phyloP scores from a whole-genome alignment of 441 rosid species.

The Adansonia grandidieri region DNA sequence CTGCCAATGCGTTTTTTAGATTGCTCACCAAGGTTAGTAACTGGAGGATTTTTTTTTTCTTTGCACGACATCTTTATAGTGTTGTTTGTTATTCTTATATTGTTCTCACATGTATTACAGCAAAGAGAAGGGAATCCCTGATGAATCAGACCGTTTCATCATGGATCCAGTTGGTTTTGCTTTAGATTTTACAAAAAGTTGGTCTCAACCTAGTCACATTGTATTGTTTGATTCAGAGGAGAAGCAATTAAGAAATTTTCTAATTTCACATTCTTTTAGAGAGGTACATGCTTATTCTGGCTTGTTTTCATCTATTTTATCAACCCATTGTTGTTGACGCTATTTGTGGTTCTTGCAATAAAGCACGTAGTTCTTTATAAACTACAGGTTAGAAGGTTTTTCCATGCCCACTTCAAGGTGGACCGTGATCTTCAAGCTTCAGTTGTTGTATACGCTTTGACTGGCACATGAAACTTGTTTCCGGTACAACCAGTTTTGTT shows the following conservation, averaged over 20 bases:
- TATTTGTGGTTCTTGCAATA: conserved; percentile 8
- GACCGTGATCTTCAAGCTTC: conserved; percentile 84
- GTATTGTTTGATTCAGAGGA: conserved; percentile 76
- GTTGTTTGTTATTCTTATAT: conserved; percentile 19
- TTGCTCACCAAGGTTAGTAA: conserved; percentile 76
- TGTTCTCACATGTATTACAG: conserved; percentile 40
- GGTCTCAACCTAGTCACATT: conserved; percentile 77
- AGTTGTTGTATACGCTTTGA: conserved; percentile 56
- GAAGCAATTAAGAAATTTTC: conserved; percentile 52
- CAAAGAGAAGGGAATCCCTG: conserved; percentile 45
- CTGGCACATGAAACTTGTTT: conserved; percentile 3
- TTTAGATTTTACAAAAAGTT: conserved; percentile 52
- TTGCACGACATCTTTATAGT: conserved; percentile 16
- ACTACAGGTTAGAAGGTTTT: conserved; percentile 65
- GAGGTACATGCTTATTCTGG: conserved; percentile 48
- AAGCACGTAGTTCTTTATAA: background rate
- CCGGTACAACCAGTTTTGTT: too few relatives aligned
- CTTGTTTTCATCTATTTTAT: conserved; percentile 3
- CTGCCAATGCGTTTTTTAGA: conserved; percentile 82
- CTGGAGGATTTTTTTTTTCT: conserved; percentile 2
- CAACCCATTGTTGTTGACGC: conserved; percentile 6
- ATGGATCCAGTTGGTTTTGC: conserved; percentile 68
- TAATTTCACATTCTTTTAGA: conserved; percentile 62
- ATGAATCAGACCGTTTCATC: conserved; percentile 74
- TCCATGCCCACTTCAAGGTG: conserved; percentile 89